These are phyloP conservation scores for Backusella psychrophila DNA, from an alignment of 192 early-diverging fungal genomes.

Conservation along the genomic window DNA sequence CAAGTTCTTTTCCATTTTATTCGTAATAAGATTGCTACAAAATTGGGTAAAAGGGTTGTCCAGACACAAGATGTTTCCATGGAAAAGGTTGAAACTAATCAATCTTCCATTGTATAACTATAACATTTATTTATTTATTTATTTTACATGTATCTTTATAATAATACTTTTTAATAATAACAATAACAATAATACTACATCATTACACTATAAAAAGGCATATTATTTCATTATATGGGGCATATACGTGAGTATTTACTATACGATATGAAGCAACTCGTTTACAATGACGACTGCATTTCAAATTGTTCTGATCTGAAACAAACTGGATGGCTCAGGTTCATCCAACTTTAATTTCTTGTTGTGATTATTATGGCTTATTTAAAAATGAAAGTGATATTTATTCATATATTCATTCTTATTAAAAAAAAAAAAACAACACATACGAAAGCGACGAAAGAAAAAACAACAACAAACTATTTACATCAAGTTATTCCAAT, in stretches of 20 bases:
- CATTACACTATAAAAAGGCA: not conserved
- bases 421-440: not conserved
- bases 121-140: not conserved
- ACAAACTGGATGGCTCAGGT: not conserved
- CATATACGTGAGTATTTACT: no score
- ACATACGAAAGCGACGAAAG: not conserved
- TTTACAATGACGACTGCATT: no score
- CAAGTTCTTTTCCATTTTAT: constrained; percentile 23
- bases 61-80: not conserved
- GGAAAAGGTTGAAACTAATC: not conserved
- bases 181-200: not conserved
- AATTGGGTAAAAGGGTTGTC: not conserved
- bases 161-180: not conserved
- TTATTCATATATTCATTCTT: not conserved
- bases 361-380: no score
- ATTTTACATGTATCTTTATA: not conserved
- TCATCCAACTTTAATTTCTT: no score
- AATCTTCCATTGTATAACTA: constrained; percentile 1
- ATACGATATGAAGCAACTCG: no score
- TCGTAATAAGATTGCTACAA: constrained; percentile 26
- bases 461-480: not conserved
- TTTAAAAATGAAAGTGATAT: not conserved
- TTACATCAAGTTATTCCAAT: constrained; percentile 6
- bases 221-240: not conserved
- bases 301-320: not conserved